Conservation (phyloP, 2,329 filamentous ascomycete genomes). For the Ophiostoma angusticollis region DNA sequence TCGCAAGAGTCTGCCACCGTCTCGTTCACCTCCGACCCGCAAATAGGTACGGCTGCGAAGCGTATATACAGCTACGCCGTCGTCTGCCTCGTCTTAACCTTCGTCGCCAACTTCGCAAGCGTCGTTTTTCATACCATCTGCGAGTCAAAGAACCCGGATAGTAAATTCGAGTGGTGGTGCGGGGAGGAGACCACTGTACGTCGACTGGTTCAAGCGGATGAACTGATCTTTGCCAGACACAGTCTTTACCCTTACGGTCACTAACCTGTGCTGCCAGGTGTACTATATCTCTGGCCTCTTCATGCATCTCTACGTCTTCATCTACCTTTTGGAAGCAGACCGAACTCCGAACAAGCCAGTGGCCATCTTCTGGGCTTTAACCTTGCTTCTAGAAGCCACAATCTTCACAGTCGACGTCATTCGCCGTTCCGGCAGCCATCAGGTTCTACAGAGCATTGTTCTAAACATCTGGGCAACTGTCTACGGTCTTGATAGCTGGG, state of each 20-base stretch:
- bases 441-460: constrained; percentile 19
- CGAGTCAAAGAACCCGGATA: constrained; percentile 31
- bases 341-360: constrained; percentile 65
- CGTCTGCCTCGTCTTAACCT: constrained; percentile 56
- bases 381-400: constrained; percentile 57
- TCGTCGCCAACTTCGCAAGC: constrained; percentile 60
- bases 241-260: not conserved
- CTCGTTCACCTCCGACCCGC: constrained; percentile 14
- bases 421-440: constrained; percentile 46
- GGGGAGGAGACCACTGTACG: constrained; percentile 39
- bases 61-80: constrained; percentile 65
- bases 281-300: constrained; percentile 13
- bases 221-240: too few relatives aligned
- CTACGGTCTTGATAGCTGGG: constrained; percentile 33
- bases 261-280: too few relatives aligned
- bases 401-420: constrained; percentile 58
- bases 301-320: constrained; percentile 11
- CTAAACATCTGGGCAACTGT: constrained; percentile 28
- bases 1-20: constrained; percentile 22
- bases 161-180: constrained; percentile 60
- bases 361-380: constrained; percentile 64
- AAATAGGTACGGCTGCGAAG: constrained; percentile 55
- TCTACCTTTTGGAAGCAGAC: constrained; percentile 59
- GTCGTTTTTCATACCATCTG: constrained; percentile 63
- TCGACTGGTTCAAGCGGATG: constrained; percentile 2